Base-by-base conservation (phyloP, 2,329 filamentous ascomycete genomes). In the Thelonectria olida region DNA sequence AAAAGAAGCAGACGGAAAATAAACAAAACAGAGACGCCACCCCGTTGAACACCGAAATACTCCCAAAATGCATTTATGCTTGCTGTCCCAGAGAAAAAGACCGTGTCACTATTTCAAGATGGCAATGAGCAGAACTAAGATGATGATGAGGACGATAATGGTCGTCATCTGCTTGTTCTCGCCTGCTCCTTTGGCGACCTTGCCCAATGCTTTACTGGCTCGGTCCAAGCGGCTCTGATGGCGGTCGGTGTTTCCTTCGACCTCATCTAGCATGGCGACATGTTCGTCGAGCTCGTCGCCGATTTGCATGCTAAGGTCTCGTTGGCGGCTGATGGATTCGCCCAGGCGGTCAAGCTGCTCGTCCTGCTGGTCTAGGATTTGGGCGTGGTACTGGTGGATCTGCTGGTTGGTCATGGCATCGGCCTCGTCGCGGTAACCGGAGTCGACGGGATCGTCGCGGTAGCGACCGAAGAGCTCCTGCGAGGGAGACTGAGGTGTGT, bases 271-370 rank as follows among this genome's bases (percentile, higher is more conserved):
- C 82, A 99, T 83, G 69, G 90, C 85, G 36, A 96, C 91, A 72
- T 99, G 96, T 68, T 89, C 90, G 71, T 98, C 96, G 34, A 99
- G 84, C 82, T 99, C 96, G 75, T 97, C 92, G 27, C 96, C 95
- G 72, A 99, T 98, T 80, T 96, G 92, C 81, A 97, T 96, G 74
- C 91, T 94, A 63, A 99, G 83, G 80, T 98, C 92, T 50, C 96
- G 85, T 81, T 98, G 96, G 38, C 96, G 88, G 4, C 92, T 87
- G 68, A 99, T 97, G 59, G 88, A 92, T 72, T 89, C 87, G n/a
- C 94, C 92, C 4, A 99, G 82, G 9, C 86, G 84, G 75, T 98
- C 95, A n/a, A 99, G 85, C 76, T 97, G 93, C 67, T 92, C 91
- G 74, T 99, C 96, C 78, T 99, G 96, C 64, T 97, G 90, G n/a